Evolutionary conservation across 2,329 filamentous ascomycete genomes (phyloP).

Genomic region (Paecilomyces sp.): DNA sequence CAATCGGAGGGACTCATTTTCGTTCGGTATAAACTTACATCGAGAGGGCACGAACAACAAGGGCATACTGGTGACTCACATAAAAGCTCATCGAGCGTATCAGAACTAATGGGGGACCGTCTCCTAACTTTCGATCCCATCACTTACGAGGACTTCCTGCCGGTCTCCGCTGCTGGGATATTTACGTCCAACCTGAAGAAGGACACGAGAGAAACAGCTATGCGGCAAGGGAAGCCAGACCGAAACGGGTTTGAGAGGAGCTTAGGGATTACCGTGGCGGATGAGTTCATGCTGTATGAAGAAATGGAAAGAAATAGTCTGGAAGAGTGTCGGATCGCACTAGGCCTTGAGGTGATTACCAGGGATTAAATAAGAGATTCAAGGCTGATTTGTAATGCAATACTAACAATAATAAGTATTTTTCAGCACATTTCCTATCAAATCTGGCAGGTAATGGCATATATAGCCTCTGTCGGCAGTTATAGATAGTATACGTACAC

Average conservation of each 20-base stretch:
- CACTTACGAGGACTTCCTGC: conserved; percentile 50
- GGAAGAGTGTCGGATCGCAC: conserved; percentile 12
- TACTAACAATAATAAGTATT: too few relatives aligned
- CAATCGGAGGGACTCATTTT: conserved; percentile 32
- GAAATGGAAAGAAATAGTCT: conserved; percentile 17
- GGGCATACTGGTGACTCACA: background rate
- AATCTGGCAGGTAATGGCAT: too few relatives aligned
- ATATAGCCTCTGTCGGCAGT: too few relatives aligned
- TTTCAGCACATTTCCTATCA: too few relatives aligned
- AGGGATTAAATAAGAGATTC: background rate
- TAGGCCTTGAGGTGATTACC: conserved; percentile 7
- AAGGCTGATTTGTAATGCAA: background rate
- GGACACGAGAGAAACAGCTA: background rate
- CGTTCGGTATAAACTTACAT: conserved; percentile 27
- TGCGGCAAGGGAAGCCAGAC: conserved; percentile 11
- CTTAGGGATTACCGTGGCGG: conserved; percentile 12
- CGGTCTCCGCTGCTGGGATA: conserved; percentile 47
- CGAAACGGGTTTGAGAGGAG: conserved; percentile 18
- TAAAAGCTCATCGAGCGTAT: background rate
- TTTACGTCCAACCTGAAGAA: conserved; percentile 39
- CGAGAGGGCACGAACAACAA: background rate
- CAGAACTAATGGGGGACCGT: conserved; percentile 16
- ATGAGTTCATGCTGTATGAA: conserved; percentile 20
- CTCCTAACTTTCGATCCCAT: conserved; percentile 36
- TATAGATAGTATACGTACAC: too few relatives aligned